Percentiles rank a stretch among this genome's conserved stretches.
phyloP scores from a whole-genome alignment of 306 rosid species.

The Sindora glabra region DNA sequence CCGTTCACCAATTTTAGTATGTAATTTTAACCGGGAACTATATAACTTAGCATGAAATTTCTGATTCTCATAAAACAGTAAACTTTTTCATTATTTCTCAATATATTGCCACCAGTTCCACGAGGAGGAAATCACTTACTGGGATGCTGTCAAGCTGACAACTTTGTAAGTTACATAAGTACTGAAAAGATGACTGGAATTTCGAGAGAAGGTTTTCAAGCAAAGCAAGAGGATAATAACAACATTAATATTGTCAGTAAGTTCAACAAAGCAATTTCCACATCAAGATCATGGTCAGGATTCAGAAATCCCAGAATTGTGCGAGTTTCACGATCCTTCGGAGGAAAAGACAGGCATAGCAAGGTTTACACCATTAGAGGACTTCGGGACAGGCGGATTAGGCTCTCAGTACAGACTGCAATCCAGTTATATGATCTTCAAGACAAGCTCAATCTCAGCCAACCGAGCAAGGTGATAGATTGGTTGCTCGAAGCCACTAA shows the following conservation, averaged over 20 bases:
- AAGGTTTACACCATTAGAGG: constrained; percentile 84
- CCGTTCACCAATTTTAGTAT: constrained; percentile 1
- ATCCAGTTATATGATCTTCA: constrained; percentile 79
- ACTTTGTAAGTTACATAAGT: constrained; percentile 8
- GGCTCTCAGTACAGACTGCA: constrained; percentile 83
- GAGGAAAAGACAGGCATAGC: constrained; percentile 98
- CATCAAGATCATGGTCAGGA: constrained; percentile 66
- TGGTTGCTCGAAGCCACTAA: constrained; percentile 70
- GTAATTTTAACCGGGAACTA: background rate
- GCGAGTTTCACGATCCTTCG: constrained; percentile 66
- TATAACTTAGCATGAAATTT: background rate
- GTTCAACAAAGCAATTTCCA: constrained; percentile 23
- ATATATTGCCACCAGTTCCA: background rate
- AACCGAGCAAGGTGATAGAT: constrained; percentile 88
- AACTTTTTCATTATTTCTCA: background rate
- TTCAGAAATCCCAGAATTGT: constrained; percentile 79
- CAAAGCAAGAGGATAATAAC: constrained; percentile 32
- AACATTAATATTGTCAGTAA: background rate
- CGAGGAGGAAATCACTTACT: background rate
- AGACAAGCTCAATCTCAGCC: constrained; percentile 61
- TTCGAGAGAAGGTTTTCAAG: constrained; percentile 42
- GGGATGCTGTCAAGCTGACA: background rate
- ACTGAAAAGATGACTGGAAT: constrained; percentile 41
- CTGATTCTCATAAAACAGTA: background rate
- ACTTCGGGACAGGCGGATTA: constrained; percentile 67